Percentiles rank a stretch among this genome's conserved stretches.
These are phyloP conservation scores for Vickermania ingenoplastis DNA, from an alignment of 208 protist genomes.

Conservation along the genomic window DNA sequence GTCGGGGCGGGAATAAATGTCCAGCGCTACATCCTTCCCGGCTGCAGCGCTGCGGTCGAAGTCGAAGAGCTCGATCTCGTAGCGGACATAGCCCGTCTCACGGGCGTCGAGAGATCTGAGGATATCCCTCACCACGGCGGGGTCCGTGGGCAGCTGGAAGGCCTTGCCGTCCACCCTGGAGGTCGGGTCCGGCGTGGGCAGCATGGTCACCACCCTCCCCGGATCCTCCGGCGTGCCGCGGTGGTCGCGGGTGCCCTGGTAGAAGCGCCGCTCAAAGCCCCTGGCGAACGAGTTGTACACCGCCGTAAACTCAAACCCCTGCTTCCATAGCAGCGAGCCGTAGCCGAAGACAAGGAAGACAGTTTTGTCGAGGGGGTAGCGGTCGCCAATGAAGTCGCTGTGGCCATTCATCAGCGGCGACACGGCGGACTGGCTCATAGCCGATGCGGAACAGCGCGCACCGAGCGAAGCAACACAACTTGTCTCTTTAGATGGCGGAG, in stretches of 20 bases:
- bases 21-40: constrained; percentile 3
- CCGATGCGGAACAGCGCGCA: too few species aligned
- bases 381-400: background rate
- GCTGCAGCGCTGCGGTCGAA: constrained; percentile 8
- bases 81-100: constrained; percentile 56
- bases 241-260: constrained; percentile 71
- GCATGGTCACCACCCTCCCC: constrained; percentile 70
- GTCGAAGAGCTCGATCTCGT: constrained; percentile 36
- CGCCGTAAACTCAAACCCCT: constrained; percentile 64
- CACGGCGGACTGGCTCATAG: too few species aligned
- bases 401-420: background rate
- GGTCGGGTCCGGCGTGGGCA: constrained; percentile 21
- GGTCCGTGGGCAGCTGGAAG: constrained; percentile 55
- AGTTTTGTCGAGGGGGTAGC: constrained; percentile 14
- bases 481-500: too few species aligned
- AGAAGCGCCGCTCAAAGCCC: constrained; percentile 68
- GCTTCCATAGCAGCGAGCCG: constrained; percentile 81
- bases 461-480: too few species aligned
- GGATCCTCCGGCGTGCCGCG: constrained; percentile 50
- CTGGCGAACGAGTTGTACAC: constrained; percentile 56
- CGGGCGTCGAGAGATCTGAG: constrained; percentile 49
- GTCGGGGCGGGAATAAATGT: background rate
- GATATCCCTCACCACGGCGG: constrained; percentile 25
- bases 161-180: constrained; percentile 56
- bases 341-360: constrained; percentile 77